These are phyloP conservation scores for Aquilaria agallochum DNA, from an alignment of 441 rosid genomes.

Conservation along the genomic window DNA sequence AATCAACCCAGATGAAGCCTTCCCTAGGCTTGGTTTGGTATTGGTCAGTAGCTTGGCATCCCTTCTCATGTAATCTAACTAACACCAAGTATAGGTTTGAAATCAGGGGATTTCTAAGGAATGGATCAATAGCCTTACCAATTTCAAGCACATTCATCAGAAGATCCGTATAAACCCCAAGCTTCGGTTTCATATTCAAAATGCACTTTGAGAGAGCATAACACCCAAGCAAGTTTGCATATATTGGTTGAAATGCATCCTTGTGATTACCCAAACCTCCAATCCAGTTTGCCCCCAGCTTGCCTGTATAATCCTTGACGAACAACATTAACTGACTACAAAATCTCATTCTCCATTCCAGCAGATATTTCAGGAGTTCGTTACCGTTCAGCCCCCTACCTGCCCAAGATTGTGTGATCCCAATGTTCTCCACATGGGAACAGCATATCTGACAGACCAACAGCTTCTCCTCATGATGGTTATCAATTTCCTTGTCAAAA, in stretches of 20 bases:
- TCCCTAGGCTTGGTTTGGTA: constrained; percentile 20
- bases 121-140: constrained; percentile 49
- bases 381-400: constrained; percentile 20
- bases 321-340: constrained; percentile 49
- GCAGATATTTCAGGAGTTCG: constrained; percentile 30
- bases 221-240: constrained; percentile 79
- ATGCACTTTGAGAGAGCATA: constrained; percentile 68
- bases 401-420: constrained; percentile 22
- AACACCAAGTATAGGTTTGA: constrained; percentile 54
- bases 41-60: constrained; percentile 19
- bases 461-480: constrained; percentile 94
- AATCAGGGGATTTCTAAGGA: constrained; percentile 70
- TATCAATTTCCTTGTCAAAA: constrained; percentile 95
- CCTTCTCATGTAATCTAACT: constrained; percentile 44
- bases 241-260: constrained; percentile 81
- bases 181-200: constrained; percentile 24
- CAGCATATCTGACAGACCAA: constrained; percentile 83
- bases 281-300: constrained; percentile 61
- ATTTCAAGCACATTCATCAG: constrained; percentile 43
- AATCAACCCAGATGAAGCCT: constrained; percentile 52
- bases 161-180: constrained; percentile 17
- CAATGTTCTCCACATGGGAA: constrained; percentile 62
- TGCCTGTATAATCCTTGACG: constrained; percentile 37
- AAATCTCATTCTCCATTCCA: constrained; percentile 56
- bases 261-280: constrained; percentile 89